Percentiles rank a stretch among this genome's conserved stretches.
Evolutionary conservation across 2,329 filamentous ascomycete species (phyloP).

Genomic region (Fusarium oxysporum): DNA sequence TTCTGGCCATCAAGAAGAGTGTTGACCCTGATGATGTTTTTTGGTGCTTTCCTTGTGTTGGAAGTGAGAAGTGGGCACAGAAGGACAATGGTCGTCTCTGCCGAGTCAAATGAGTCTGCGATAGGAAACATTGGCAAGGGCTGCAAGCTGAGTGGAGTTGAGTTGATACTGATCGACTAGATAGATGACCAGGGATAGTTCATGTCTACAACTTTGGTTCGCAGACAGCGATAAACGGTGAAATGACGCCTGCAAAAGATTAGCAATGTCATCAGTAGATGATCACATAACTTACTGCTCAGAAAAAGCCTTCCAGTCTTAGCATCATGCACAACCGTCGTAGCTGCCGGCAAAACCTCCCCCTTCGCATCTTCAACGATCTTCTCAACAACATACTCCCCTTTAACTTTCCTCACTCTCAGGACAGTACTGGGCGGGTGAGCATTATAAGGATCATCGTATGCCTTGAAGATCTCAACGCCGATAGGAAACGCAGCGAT

Average conservation of each 20-base stretch:
- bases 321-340: constrained; percentile 41
- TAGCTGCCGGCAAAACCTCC: constrained; percentile 33
- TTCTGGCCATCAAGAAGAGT: constrained; percentile 57
- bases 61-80: constrained; percentile 56
- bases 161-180: neutral
- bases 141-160: neutral
- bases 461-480: constrained; percentile 17
- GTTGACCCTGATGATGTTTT: constrained; percentile 62
- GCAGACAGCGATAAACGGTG: constrained; percentile 39
- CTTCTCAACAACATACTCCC: constrained; percentile 35
- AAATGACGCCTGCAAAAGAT: constrained; percentile 33
- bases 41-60: constrained; percentile 62
- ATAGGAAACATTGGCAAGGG: rapidly evolving
- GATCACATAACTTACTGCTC: constrained; percentile 27
- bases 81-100: constrained; percentile 43
- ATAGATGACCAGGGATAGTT: neutral
- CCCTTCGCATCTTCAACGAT: constrained; percentile 37
- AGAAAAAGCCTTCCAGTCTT: constrained; percentile 41
- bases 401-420: constrained; percentile 6
- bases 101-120: neutral
- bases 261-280: neutral
- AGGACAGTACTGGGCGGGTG: constrained; percentile 19
- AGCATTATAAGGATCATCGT: constrained; percentile 27
- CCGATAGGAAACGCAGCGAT: constrained; percentile 30
- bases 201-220: constrained; percentile 25